Evolutionary conservation across 768 basidiomycete genomes (phyloP).

Genomic region (Amanita phalloides): DNA sequence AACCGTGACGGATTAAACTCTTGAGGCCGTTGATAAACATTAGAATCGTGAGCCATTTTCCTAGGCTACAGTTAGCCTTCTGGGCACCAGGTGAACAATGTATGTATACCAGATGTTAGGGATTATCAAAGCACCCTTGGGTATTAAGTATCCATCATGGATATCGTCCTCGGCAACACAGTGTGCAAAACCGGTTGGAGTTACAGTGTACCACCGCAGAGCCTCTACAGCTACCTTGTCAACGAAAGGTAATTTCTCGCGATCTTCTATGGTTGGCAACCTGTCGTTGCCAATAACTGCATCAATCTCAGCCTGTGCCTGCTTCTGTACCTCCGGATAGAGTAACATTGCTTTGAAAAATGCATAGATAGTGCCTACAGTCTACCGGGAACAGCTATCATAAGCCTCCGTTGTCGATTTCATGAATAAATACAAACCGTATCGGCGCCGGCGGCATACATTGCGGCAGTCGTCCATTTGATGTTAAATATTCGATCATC

Average conservation of each 20-base stretch:
- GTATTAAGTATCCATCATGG: conserved; percentile 32
- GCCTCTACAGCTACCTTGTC: conserved; percentile 28
- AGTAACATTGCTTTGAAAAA: conserved; percentile 30
- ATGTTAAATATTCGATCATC: conserved; percentile 24
- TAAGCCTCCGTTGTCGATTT: neutral
- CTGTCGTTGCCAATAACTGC: conserved; percentile 26
- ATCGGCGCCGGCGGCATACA: conserved; percentile 40
- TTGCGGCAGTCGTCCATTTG: conserved; percentile 34
- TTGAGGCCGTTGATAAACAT: conserved; percentile 30
- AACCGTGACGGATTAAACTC: conserved; percentile 39
- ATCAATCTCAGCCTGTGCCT: conserved; percentile 33
- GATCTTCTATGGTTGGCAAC: conserved; percentile 28
- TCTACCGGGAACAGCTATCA: conserved; percentile 16
- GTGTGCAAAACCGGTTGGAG: conserved; percentile 25
- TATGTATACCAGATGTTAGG: conserved; percentile 22
- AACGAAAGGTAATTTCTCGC: conserved; percentile 28
- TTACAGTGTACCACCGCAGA: conserved; percentile 22
- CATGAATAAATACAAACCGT: conserved; percentile 2
- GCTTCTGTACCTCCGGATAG: conserved; percentile 25
- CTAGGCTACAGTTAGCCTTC: conserved; percentile 7
- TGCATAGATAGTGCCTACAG: conserved; percentile 25
- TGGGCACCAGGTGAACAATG: neutral
- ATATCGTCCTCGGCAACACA: conserved; percentile 32
- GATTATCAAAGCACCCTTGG: conserved; percentile 27
- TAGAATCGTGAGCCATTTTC: conserved; percentile 33